Base-by-base conservation (phyloP, 164 flowering plant genomes). In the Tinospora cordifolia region DNA sequence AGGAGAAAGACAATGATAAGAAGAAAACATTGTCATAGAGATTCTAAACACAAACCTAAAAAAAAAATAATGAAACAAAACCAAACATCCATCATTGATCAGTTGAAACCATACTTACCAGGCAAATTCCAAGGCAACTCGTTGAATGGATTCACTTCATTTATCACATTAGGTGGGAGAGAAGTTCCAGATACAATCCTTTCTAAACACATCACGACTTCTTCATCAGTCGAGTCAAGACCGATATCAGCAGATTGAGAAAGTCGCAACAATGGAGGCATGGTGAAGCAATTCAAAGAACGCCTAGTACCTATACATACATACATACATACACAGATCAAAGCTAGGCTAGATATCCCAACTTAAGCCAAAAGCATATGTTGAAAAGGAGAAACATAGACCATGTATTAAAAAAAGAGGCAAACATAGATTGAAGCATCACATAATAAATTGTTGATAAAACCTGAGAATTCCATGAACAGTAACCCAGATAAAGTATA, bases 91-190 rank as follows among this genome's bases (percentile, higher is more conserved):
- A 15, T 40, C 8, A 69, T 38, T 21, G 68, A 36, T 54, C 12
- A 49, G 14, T 47, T 39, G 8, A 67, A 65, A 19, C 21, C 22
- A 74, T 12, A 69, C 74, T 73, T 72, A 87, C 90, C 80, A 36
- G 83, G 82, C 70, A 85, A 82, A 67, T 76, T 40, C 59, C 67
- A 39, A 17, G 88, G 88, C 12, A 1, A 22, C 46, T 34, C 38
- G 19, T 49, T 30, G 73, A 69, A 79, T 34, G 91, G 88, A 76
- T 84, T 79, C 14, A 80, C 49, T 51, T 79, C 81, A 36, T 22
- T 24, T 40, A 73, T 62, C 58, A 87, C 86, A 62, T 83, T 83
- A 21, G 34, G 8, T 0, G 88, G 88, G 41, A 69, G 80, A 47
- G 78, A 74, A 22, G 59, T 72, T 72, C 87, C 87, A 8, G 11